Evolutionary conservation across 2,329 filamentous ascomycete species (phyloP), one percentile per base, ranked within the genome.

Genomic region (Aspergillus nomiae): DNA sequence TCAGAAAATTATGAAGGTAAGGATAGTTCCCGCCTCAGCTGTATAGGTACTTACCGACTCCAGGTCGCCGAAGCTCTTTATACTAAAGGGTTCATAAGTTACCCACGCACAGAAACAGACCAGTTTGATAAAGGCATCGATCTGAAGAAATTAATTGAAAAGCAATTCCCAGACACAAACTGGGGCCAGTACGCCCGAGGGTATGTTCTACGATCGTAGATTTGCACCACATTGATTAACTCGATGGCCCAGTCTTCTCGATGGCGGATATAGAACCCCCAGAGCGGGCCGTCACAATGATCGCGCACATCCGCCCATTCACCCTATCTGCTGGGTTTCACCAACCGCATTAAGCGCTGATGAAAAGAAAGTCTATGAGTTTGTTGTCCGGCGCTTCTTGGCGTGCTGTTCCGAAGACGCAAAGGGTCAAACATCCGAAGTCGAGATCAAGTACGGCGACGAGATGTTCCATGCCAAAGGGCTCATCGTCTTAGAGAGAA

Each of bases 361-460:
- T 1, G 92, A 96, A 74, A 87, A 85, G 58, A 89, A 88, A 28
- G 86, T 99, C 2, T 97, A 98, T 74, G 94, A 98, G 76, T 97
- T 98, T 69, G 89, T 99, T 11, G 89, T 91, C 26, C 89, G 95
- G 1, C 89, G 94, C 1, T 99, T 99, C 75, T 85, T 99, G 26
- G 95, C 94, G 5, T 98, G 94, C 76, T 99, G 95, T 77, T 96
- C 94, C 7, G 91, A 97, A 63, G 95, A 99, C 76, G 95, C 95
- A 28, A 89, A 91, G 71, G 95, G 95, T 57, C 86, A 92, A 76
- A 87, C 90, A 28, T 97, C 92, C 0, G 92, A 96, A 60, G 85
- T 99, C 51, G 91, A 94, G 65, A 87, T 99, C 10, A 79, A 88
- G 41, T 98, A 95, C 72, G 94, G 94, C 2, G 86, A 89, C 4